A percentile compares a stretch with the other conserved stretches of the same genome.
Evolutionary conservation across 352 stramenopile species (phyloP).

Genomic region (Globisporangium camurandrum): DNA sequence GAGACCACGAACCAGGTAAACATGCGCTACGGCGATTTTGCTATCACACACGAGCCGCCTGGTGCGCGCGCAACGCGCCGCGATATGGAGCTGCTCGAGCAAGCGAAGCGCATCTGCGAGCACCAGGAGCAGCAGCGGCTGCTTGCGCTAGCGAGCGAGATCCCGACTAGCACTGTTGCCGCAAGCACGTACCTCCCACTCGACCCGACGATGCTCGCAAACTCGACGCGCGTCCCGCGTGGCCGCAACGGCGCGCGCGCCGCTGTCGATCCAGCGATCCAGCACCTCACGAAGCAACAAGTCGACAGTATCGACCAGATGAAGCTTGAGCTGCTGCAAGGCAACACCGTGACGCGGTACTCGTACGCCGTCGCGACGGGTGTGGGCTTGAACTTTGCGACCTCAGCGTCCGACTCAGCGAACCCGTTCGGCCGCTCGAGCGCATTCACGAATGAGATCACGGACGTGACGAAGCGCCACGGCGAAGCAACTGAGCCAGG

Average conservation of each 20-base stretch:
- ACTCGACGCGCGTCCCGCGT: slow-evolving; percentile 32
- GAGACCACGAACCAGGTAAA: slow-evolving; percentile 57
- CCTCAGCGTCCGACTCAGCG: slow-evolving; percentile 34
- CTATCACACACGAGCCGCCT: slow-evolving; percentile 16
- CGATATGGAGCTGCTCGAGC: slow-evolving; percentile 33
- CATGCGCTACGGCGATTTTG: slow-evolving; percentile 35
- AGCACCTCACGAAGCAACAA: slow-evolving; percentile 52
- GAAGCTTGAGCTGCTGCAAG: slow-evolving; percentile 45
- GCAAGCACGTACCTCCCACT: slow-evolving; percentile 32
- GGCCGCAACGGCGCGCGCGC: slow-evolving; percentile 46
- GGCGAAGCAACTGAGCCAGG: slow-evolving; percentile 64
- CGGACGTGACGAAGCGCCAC: slow-evolving; percentile 50
- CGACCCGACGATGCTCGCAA: slow-evolving; percentile 22
- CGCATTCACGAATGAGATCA: slow-evolving; percentile 69
- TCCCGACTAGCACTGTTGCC: slow-evolving; percentile 17
- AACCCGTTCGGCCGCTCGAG: slow-evolving; percentile 65
- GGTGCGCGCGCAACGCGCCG: slow-evolving; percentile 36
- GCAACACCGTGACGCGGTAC: slow-evolving; percentile 47
- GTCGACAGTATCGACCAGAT: slow-evolving; percentile 73
- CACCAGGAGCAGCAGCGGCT: slow-evolving; percentile 23
- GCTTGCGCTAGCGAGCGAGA: slow-evolving; percentile 15
- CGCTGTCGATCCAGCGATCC: slow-evolving; percentile 37
- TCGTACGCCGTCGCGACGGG: slow-evolving; percentile 58
- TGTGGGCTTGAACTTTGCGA: slow-evolving; percentile 42
- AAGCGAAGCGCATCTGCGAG: slow-evolving; percentile 27